Base-by-base conservation (phyloP, 2,329 filamentous ascomycete genomes). In the Aspergillus ustus region DNA sequence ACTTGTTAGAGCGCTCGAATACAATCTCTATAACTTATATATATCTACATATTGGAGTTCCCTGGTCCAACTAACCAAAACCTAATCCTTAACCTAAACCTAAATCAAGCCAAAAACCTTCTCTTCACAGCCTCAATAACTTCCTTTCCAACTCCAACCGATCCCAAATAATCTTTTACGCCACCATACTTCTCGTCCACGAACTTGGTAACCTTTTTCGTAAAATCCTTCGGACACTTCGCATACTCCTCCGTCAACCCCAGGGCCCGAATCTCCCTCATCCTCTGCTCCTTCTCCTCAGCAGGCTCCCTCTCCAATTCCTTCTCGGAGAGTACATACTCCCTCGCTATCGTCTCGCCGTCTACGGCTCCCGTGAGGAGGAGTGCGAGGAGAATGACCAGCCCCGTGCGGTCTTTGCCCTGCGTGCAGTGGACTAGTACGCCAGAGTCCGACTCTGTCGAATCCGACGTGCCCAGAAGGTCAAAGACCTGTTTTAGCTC, bases 391-490 rank as follows among this genome's bases (percentile, higher is more conserved):
- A 90, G 80, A 5, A 92, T 81, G 11, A 91, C 81, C 13, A 96
- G 79, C 0, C 93, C 93, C 1, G 87, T 93, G 2, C 93, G 85
- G 72, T 96, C 93, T 73, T 96, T 97, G 61, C 93, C 93, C 70
- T 96, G 92, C 0, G 92, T 95, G 75, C 93, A 97, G 75, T 96
- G 92, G 2, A 95, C 79, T 7, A 96, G 73, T 1, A 88, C 76
- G 8, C 29, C 54, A 28, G 53, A n/a, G 9, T 11, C 8, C n/a
- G 52, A 7, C 2, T 5, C 34, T 43, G 25, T 5, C 25, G 51
- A 43, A 15, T 82, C 73, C 9, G 28, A 19, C 22, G 9, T 25
- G 22, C 28, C n/a, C 60, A 97, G 87, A 1, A 86, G 75, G 40
- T 88, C 83, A 64, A 97, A 92, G 0, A 92, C 88, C 25, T 85